Percentiles rank a stretch among this genome's conserved stretches.
Evolutionary conservation across 1,284 basidiomycete genomes (phyloP).

Genomic region (Bjerkandera adusta): DNA sequence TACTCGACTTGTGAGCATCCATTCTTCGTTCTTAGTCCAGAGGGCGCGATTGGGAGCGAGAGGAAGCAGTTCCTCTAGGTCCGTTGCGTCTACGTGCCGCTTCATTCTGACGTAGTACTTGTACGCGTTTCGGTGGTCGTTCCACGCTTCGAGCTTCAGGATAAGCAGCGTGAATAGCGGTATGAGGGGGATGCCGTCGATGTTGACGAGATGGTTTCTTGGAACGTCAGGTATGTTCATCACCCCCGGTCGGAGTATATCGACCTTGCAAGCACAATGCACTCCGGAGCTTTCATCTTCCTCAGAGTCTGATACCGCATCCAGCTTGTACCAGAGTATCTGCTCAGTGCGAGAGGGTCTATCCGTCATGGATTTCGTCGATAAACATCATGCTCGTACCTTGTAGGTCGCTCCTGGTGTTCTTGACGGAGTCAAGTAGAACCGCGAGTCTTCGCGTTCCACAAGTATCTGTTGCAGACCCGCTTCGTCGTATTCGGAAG

Average conservation of each 20-base stretch:
- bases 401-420: conserved; percentile 25
- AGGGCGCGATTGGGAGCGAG: too few species aligned
- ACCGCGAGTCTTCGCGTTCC: conserved; percentile 16
- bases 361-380: too few species aligned
- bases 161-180: conserved; percentile 31
- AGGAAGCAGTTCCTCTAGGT: conserved; percentile 24
- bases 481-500: conserved; percentile 18
- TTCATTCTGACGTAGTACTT: conserved; percentile 23
- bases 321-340: conserved; percentile 28
- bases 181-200: conserved; percentile 26
- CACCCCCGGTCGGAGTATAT: conserved; percentile 31
- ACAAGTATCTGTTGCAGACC: conserved; percentile 26
- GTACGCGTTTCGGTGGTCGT: conserved; percentile 27
- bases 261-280: conserved; percentile 30
- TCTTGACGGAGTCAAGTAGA: conserved; percentile 26
- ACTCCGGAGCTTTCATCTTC: too few species aligned
- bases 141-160: conserved; percentile 36
- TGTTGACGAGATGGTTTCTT: conserved; percentile 14
- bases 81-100: conserved; percentile 27
- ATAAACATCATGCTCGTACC: too few species aligned
- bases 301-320: not conserved
- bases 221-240: conserved; percentile 32
- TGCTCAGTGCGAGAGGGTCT: too few species aligned
- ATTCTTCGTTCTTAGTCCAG: too few species aligned
- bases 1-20: too few species aligned